Base-by-base conservation (phyloP, 1,139 yeast genomes). In the Hansenula sp. region DNA sequence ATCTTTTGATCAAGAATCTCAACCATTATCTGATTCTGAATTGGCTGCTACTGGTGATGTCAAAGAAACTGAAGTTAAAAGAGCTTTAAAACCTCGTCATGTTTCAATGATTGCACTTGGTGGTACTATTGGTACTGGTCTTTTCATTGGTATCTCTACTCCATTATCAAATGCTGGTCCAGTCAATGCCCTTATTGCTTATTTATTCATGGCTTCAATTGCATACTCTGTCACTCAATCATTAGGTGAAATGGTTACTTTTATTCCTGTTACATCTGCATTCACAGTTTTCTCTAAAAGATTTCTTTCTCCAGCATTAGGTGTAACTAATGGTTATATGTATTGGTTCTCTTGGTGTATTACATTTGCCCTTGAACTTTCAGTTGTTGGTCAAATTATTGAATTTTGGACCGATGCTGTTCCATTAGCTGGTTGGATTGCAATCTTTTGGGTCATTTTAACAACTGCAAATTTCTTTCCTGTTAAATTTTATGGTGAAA, bases 261-360 rank as follows among this genome's bases (percentile, higher is more conserved):
- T 75, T 47, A 79, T 82, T 36, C 90, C 90, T 3, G 72, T 81
- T 41, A 68, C 87, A 3, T 87, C 89, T 33, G 80, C 88, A 1
- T 81, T 83, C 61, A 69, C 75, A 25, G 74, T 66, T 16, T 73
- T 73, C 52, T 62, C 72, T 11, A 69, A 82, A 40, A 66, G 89
- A 56, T 85, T 85, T 69, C 61, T 76, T 41, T 77, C 84, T 11
- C 82, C 82, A 24, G 77, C 89, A 10, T 66, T 83, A 43, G 94
- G 95, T 47, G 87, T 85, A 43, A 80, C 94, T 36, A 79, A 81
- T 53, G 94, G 92, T 42, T 86, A 87, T 77, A 72, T 79, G 65
- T 88, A 87, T 61, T 85, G 92, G 90, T 85, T 84, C 62, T 77
- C 85, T 18, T 86, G 94, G 92, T 87, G 88, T 41, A 80, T 83